Evolutionary conservation across 2,329 filamentous ascomycete species (phyloP).

Genomic region (Claviceps paspali): DNA sequence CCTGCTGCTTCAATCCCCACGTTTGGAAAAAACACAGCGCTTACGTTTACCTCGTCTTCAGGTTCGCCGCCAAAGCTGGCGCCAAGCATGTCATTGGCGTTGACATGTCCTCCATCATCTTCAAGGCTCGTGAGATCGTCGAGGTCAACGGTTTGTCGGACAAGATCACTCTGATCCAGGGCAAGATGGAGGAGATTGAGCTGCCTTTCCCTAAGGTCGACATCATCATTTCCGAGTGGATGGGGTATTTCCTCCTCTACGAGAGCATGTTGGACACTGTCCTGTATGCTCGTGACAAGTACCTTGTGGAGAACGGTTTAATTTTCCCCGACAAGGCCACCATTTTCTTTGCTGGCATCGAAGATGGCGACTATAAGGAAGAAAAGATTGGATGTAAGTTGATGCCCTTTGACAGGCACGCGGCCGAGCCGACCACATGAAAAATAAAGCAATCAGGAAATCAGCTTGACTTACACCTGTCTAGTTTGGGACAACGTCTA

Average conservation of each 20-base stretch:
- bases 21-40: background rate
- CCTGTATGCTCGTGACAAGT: slow-evolving; percentile 86
- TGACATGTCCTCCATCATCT: slow-evolving; percentile 99
- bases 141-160: slow-evolving; percentile 78
- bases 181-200: slow-evolving; percentile 98
- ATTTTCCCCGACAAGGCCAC: slow-evolving; percentile 99
- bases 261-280: slow-evolving; percentile 99
- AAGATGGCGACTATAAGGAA: slow-evolving; percentile 98
- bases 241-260: slow-evolving; percentile 98
- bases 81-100: slow-evolving; percentile 98
- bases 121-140: slow-evolving; percentile 95
- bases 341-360: slow-evolving; percentile 91
- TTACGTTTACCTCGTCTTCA: slow-evolving; percentile 22
- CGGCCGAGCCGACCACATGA: no score
- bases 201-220: slow-evolving; percentile 92
- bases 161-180: slow-evolving; percentile 95
- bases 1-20: background rate
- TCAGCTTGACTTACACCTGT: background rate
- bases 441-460: no score
- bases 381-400: slow-evolving; percentile 96
- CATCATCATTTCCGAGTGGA: slow-evolving; percentile 99
- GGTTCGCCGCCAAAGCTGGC: slow-evolving; percentile 92
- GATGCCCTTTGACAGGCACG: no score
- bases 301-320: slow-evolving; percentile 70
- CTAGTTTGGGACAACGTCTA: slow-evolving; percentile 99